These are phyloP conservation scores for Penicillium arizonense DNA, from an alignment of 495 filamentous ascomycete genomes.

Conservation along the genomic window DNA sequence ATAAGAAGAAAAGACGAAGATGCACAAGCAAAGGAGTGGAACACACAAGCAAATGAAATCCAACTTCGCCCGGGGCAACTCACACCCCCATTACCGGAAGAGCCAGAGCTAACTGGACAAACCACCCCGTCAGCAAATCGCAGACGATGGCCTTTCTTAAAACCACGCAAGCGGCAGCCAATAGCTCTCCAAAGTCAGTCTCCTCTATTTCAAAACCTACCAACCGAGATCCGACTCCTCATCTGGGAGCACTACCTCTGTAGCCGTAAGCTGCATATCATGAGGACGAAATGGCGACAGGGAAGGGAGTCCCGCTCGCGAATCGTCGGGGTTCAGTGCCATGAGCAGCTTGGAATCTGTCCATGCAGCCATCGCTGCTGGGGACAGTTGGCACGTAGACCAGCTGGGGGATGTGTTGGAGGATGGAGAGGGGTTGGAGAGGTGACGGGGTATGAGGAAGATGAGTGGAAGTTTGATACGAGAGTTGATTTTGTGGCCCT, in stretches of 20 bases:
- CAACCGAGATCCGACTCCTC: not conserved
- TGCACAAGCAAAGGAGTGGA: too few relatives aligned
- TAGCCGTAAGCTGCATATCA: not conserved
- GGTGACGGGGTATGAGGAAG: not conserved
- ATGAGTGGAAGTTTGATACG: not conserved
- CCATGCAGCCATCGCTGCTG: not conserved
- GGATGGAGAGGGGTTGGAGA: not conserved
- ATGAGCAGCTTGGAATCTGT: not conserved
- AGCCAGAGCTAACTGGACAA: not conserved
- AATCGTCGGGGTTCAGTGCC: not conserved
- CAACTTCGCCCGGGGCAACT: not conserved
- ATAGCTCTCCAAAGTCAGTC: not conserved
- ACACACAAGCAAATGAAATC: too few relatives aligned
- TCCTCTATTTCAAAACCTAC: not conserved
- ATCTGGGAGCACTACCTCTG: conserved; percentile 2
- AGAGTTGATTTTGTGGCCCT: not conserved
- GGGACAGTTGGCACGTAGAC: not conserved
- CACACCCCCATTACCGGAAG: not conserved
- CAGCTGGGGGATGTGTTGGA: not conserved
- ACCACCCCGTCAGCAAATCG: too few relatives aligned
- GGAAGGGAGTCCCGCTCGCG: not conserved
- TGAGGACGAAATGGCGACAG: not conserved
- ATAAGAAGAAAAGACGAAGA: too few relatives aligned
- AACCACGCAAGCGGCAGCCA: not conserved
- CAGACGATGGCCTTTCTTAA: not conserved